Conservation (phyloP, 306 rosid genomes). For the Betula pendula region DNA sequence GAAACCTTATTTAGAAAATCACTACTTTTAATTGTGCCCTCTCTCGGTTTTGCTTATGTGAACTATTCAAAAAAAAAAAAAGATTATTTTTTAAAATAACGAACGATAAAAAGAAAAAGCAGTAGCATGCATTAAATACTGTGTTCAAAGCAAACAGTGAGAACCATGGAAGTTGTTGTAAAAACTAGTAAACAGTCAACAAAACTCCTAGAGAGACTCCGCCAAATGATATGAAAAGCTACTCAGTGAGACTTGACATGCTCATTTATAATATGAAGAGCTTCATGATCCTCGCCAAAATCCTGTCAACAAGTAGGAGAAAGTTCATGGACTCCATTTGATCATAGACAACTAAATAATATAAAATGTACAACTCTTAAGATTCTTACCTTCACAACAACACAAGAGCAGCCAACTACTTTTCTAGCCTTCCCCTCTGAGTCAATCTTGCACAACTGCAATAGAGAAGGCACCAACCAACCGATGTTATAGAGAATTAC, state of each 20-base stretch:
- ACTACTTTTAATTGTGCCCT: no score
- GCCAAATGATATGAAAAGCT: background rate
- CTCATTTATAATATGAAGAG: constrained; percentile 50
- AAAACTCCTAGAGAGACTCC: background rate
- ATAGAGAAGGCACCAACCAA: background rate
- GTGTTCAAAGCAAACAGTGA: background rate
- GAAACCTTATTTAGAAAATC: no score
- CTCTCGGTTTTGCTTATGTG: no score
- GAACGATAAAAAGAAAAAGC: background rate
- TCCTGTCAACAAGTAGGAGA: constrained; percentile 28
- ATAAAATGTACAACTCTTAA: background rate
- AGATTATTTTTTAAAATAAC: background rate
- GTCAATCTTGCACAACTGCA: constrained; percentile 82
- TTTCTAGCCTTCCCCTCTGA: constrained; percentile 85
- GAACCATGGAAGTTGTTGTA: background rate
- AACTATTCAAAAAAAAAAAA: no score
- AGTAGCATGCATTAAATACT: background rate
- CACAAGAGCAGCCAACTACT: constrained; percentile 64
- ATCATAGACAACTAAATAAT: background rate
- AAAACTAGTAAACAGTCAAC: background rate
- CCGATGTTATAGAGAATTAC: background rate
- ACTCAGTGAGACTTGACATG: constrained; percentile 46
- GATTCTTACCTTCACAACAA: constrained; percentile 70
- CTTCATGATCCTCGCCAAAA: constrained; percentile 55
- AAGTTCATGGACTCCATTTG: background rate